Base-by-base conservation (phyloP, 2,329 filamentous ascomycete genomes). In the Curvularia hawaiiensis region DNA sequence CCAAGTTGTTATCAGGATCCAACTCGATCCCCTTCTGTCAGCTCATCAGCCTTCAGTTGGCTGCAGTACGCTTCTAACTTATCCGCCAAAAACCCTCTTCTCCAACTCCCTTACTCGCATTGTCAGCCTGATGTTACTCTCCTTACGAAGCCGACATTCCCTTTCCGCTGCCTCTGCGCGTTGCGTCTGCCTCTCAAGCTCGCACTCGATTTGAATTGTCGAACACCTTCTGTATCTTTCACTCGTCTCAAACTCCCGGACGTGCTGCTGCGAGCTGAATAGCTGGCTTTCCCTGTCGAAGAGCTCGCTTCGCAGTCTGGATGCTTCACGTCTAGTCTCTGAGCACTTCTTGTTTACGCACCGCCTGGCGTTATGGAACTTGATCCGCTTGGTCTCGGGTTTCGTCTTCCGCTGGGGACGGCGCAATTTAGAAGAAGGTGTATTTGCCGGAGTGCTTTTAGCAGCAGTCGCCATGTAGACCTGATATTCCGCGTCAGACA, bases 231-330 rank as follows among this genome's bases (percentile, higher is more conserved):
- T 33, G 7, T 26, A 9, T 16, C 31, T 14, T 30, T 45, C 46
- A 2, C n/a, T 50, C 24, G 45, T 6, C 12, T 58, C 50, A 38
- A 50, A 40, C 22, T 54, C 51, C 16, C 38, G 41, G 16, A 50
- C 39, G 0, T 54, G 26, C 4, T 26, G 26, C 3, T 54, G 45
- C 8, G 31, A 24, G 20, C 45, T 35, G 9, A 46, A 4, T 14
- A 54, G 46, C 14, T 58, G 50, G n/a, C 26, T 46, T 16, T 39
- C 12, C 45, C 49, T 54, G 20, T 54, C 45, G 10, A 50, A 54
- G 5, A 54, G 45, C 8, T 45, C 4, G 3, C 33, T 39, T 20
- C 46, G 31, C 0, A 54, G 33, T n/a, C 46, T 49, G 16, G 40
- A n/a, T 9, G 35, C 46, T 41, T 54, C 55, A 33, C 51, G 55